These are phyloP conservation scores for Avena atlantica DNA, from an alignment of 176 grass and related monocot genomes.

Conservation along the genomic window DNA sequence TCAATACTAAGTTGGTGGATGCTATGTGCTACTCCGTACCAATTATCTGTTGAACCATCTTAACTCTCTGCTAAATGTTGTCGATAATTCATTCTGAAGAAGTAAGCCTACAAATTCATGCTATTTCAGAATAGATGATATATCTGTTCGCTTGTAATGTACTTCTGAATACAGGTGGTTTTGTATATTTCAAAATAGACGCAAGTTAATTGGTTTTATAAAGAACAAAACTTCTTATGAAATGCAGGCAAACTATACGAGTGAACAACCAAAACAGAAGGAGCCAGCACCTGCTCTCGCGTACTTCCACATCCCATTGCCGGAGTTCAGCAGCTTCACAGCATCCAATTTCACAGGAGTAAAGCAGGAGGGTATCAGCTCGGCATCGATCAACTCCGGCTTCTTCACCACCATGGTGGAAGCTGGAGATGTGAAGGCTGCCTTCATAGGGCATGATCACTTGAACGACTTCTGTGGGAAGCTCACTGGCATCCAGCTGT, in stretches of 20 bases:
- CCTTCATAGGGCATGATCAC: constrained; percentile 91
- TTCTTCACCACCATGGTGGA: constrained; percentile 92
- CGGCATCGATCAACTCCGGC: constrained; percentile 84
- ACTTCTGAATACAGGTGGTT: too few relatives aligned
- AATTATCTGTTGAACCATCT: too few relatives aligned
- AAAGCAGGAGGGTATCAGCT: constrained; percentile 87
- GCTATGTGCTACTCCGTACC: not conserved
- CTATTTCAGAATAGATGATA: too few relatives aligned
- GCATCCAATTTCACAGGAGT: constrained; percentile 78
- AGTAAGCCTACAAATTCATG: too few relatives aligned
- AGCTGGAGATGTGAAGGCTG: constrained; percentile 85
- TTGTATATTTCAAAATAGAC: too few relatives aligned
- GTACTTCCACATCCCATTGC: constrained; percentile 96
- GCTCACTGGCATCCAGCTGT: constrained; percentile 75
- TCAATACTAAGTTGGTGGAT: not conserved
- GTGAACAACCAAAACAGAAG: constrained; percentile 59
- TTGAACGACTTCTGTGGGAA: constrained; percentile 89
- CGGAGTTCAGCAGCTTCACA: constrained; percentile 76
- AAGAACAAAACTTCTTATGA: not conserved
- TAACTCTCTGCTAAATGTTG: too few relatives aligned
- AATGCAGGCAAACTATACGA: constrained; percentile 68
- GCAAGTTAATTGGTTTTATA: too few relatives aligned
- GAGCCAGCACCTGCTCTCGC: constrained; percentile 74
- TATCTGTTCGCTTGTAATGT: too few relatives aligned
- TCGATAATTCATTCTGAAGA: too few relatives aligned